These are phyloP conservation scores for Hyaloscypha variabilis DNA, from an alignment of 495 filamentous ascomycete genomes.

Conservation along the genomic window DNA sequence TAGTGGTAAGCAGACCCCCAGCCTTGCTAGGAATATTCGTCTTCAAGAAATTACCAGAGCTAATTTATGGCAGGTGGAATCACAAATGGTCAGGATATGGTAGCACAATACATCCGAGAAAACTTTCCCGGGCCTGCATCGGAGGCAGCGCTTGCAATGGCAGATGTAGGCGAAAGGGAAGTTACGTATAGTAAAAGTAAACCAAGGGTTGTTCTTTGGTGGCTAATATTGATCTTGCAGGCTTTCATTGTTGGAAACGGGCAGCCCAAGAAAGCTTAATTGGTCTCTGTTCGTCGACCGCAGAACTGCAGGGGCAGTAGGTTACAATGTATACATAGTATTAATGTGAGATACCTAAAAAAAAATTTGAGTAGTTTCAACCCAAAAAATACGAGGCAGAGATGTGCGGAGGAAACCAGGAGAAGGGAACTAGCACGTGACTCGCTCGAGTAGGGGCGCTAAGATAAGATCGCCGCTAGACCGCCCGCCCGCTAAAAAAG, in stretches of 20 bases:
- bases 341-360: too few species aligned
- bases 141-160: slow-evolving; percentile 49
- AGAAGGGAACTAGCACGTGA: too few species aligned
- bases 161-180: slow-evolving; percentile 52
- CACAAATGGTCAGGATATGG: slow-evolving; percentile 65
- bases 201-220: slow-evolving; percentile 32
- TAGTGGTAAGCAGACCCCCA: slow-evolving; percentile 45
- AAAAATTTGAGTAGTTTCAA: too few species aligned
- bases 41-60: background rate
- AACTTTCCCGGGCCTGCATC: slow-evolving; percentile 49
- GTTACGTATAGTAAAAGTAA: slow-evolving; percentile 44
- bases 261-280: slow-evolving; percentile 33
- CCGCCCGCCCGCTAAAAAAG: too few species aligned
- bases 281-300: background rate
- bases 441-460: too few species aligned
- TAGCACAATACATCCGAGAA: slow-evolving; percentile 54
- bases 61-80: slow-evolving; percentile 50
- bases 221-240: slow-evolving; percentile 43
- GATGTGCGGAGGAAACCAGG: too few species aligned
- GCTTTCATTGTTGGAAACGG: slow-evolving; percentile 35
- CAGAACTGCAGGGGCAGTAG: too few species aligned
- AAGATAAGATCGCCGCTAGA: background rate
- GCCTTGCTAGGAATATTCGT: background rate
- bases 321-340: too few species aligned
- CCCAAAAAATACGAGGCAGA: too few species aligned